phyloP scores from a whole-genome alignment of 495 filamentous ascomycete species.

The Aspergillus kassunensis region DNA sequence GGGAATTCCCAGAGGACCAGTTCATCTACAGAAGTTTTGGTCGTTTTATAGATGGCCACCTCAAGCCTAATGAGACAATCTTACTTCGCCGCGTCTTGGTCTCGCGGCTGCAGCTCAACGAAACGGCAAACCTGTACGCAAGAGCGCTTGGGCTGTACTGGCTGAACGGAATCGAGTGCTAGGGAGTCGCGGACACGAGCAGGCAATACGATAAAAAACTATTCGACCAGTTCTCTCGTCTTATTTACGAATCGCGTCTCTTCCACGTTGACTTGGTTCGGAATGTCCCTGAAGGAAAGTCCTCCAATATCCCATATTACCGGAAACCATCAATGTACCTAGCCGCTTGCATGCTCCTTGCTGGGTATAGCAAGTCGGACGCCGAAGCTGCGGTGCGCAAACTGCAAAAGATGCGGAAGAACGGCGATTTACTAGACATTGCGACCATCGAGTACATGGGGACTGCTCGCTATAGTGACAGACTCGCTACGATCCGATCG shows the following conservation, averaged over 20 bases:
- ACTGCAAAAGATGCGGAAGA: background rate
- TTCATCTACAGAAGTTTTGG: background rate
- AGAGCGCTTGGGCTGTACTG: slow-evolving; percentile 4
- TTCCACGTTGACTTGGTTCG: background rate
- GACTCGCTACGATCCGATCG: background rate
- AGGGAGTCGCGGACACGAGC: background rate
- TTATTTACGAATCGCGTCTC: background rate
- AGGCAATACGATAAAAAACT: background rate
- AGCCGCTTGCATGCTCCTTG: slow-evolving; percentile 3
- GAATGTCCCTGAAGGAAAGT: background rate
- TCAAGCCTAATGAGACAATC: background rate
- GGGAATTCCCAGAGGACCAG: background rate
- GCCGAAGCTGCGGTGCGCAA: slow-evolving; percentile 3
- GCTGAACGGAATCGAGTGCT: background rate
- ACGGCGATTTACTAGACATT: background rate
- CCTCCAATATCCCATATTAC: background rate
- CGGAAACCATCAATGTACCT: slow-evolving; percentile 10
- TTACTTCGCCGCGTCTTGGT: background rate
- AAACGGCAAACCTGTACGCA: slow-evolving; percentile 8
- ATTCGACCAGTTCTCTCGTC: background rate
- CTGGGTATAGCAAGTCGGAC: slow-evolving; percentile 4
- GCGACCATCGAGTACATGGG: background rate
- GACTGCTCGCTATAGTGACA: background rate
- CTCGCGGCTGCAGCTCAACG: slow-evolving; percentile 1
- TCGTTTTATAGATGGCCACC: background rate